Percentiles rank a stretch among this genome's conserved stretches.
These are phyloP conservation scores for Claviceps pazoutovae DNA, from an alignment of 2,329 filamentous ascomycete genomes.

Conservation along the genomic window DNA sequence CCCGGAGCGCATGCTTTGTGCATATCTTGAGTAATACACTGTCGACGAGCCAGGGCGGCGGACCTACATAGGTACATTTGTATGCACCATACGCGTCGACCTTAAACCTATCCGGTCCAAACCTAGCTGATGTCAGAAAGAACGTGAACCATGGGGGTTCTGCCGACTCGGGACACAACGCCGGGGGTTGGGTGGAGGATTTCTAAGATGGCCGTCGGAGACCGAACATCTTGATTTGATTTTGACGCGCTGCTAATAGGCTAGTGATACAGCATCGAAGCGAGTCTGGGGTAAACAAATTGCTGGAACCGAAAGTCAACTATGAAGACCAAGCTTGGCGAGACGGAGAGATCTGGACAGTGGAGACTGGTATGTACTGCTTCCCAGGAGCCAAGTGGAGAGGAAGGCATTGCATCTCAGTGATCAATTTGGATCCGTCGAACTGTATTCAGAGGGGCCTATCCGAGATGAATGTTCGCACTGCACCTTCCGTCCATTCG, in stretches of 20 bases:
- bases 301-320: neutral
- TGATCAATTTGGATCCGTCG: neutral
- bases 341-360: neutral
- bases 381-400: neutral
- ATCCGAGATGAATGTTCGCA: neutral
- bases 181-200: neutral
- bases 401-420: neutral
- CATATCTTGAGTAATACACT: neutral
- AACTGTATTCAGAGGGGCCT: neutral
- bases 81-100: neutral
- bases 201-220: neutral
- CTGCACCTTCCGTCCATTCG: neutral
- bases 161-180: neutral
- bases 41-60: neutral
- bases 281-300: neutral
- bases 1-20: neutral
- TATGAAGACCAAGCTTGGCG: neutral
- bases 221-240: neutral
- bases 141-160: neutral
- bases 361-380: neutral
- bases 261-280: neutral
- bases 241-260: neutral
- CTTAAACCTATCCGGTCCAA: neutral
- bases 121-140: neutral
- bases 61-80: neutral